A percentile compares a stretch with the other conserved stretches of the same genome.
phyloP scores from a whole-genome alignment of 345 rosid genomes.

The Populus davidiana region DNA sequence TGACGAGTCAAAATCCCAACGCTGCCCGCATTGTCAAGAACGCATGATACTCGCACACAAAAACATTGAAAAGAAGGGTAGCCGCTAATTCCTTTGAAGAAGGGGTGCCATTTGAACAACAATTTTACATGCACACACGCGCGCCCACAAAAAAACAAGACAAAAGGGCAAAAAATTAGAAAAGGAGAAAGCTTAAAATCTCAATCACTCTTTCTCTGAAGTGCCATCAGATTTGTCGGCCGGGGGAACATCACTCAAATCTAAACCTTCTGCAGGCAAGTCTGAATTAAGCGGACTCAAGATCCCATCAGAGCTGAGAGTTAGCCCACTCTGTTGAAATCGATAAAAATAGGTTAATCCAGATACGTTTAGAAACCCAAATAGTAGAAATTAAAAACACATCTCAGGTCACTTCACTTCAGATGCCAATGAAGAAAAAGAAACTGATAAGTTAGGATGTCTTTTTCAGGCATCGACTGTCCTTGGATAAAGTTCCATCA shows the following conservation, averaged over 20 bases:
- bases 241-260: conserved; percentile 50
- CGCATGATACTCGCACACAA: background rate
- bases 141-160: background rate
- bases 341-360: background rate
- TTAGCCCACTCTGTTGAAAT: conserved; percentile 67
- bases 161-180: background rate
- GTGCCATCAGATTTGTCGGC: conserved; percentile 26
- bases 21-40: background rate
- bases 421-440: background rate
- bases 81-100: background rate
- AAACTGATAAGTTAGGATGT: background rate
- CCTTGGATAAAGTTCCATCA: background rate
- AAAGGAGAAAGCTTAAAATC: background rate
- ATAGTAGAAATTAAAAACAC: background rate
- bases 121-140: background rate
- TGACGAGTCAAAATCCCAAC: background rate
- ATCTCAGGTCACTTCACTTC: background rate
- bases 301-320: conserved; percentile 72
- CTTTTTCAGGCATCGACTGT: background rate
- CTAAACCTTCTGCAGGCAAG: conserved; percentile 75
- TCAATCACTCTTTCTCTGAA: conserved; percentile 10
- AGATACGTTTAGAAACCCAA: background rate
- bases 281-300: conserved; percentile 68
- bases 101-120: background rate
- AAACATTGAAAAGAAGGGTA: background rate